Percentiles rank a stretch among this genome's conserved stretches.
Evolutionary conservation across 2,329 filamentous ascomycete genomes (phyloP).

Genomic region (Tolypocladium sp.): DNA sequence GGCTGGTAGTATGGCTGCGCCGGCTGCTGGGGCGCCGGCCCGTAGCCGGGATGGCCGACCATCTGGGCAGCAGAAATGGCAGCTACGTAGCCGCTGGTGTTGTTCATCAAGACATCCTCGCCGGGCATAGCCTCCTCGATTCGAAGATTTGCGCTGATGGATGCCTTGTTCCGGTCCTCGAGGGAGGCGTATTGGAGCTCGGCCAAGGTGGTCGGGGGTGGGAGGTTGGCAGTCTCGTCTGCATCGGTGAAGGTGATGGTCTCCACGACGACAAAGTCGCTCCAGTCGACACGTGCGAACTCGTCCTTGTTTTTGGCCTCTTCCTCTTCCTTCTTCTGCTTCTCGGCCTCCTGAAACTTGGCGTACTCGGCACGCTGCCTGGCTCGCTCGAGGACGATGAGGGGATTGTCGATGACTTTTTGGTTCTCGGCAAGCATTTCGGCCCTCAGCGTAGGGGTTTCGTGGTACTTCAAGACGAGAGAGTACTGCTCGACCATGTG

Average conservation of each 20-base stretch:
- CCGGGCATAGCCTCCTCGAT: conserved; percentile 95
- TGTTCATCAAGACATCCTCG: conserved; percentile 42
- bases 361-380: conserved; percentile 82
- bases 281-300: conserved; percentile 91
- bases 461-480: conserved; percentile 61
- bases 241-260: conserved; percentile 86
- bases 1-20: conserved; percentile 19
- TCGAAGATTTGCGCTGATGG: conserved; percentile 69
- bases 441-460: conserved; percentile 59
- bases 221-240: conserved; percentile 79
- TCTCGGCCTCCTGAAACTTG: conserved; percentile 76
- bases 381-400: conserved; percentile 68
- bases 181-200: conserved; percentile 91
- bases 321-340: conserved; percentile 80
- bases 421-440: conserved; percentile 65
- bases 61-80: conserved; percentile 11
- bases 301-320: conserved; percentile 69
- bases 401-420: conserved; percentile 69
- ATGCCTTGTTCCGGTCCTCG: conserved; percentile 89
- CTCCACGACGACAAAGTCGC: conserved; percentile 93
- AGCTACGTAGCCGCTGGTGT: conserved; percentile 21
- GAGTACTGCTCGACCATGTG: conserved; percentile 90
- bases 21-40: conserved; percentile 26
- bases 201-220: conserved; percentile 78
- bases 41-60: conserved; percentile 34